Percentiles rank a stretch among this genome's conserved stretches.
Evolutionary conservation across 495 filamentous ascomycete genomes (phyloP).

Genomic region (Penicillium pancosmium): DNA sequence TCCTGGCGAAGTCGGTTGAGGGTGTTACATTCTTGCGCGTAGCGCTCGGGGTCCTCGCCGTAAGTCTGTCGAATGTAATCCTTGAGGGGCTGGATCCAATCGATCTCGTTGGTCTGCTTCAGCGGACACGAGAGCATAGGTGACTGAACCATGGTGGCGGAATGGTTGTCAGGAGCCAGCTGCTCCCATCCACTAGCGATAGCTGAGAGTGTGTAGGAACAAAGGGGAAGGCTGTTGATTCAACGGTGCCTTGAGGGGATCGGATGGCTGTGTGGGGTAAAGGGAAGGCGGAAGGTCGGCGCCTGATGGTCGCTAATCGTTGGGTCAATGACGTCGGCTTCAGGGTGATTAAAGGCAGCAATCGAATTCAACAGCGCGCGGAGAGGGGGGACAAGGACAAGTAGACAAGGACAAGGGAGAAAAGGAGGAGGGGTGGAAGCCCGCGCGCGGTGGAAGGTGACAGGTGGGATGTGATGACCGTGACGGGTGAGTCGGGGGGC

Average conservation of each 20-base stretch:
- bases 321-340: constrained; percentile 30
- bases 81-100: constrained; percentile 95
- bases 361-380: constrained; percentile 2
- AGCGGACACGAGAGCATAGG: constrained; percentile 92
- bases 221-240: constrained; percentile 15
- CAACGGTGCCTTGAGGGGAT: constrained; percentile 20
- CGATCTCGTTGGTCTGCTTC: constrained; percentile 99
- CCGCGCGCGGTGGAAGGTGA: constrained; percentile 12
- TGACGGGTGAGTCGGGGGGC: constrained; percentile 19
- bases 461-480: constrained; percentile 29
- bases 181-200: constrained; percentile 42
- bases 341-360: not conserved
- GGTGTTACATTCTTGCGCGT: constrained; percentile 90
- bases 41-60: constrained; percentile 94
- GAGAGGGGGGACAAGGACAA: constrained; percentile 11
- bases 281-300: constrained; percentile 25
- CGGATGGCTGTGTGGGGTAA: constrained; percentile 33
- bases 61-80: constrained; percentile 90
- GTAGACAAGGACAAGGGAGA: constrained; percentile 10
- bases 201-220: constrained; percentile 7
- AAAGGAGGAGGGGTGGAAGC: not conserved
- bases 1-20: constrained; percentile 98
- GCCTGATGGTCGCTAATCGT: constrained; percentile 18
- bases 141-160: constrained; percentile 67
- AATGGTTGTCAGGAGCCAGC: constrained; percentile 37